phyloP scores from a whole-genome alignment of 2,329 filamentous ascomycete species.

The Aspergillus pseudoterreus region DNA sequence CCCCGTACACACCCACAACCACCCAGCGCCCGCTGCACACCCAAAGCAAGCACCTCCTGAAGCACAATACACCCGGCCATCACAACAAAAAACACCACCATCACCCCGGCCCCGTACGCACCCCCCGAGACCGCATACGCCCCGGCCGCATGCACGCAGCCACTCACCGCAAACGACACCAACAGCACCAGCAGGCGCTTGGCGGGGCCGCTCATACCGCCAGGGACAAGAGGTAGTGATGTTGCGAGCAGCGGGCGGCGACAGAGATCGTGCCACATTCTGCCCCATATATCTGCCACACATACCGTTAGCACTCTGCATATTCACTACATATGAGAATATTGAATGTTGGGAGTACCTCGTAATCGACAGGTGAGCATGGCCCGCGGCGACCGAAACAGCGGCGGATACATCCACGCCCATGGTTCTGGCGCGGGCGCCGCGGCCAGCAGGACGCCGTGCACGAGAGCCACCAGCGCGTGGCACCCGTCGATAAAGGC shows the following conservation, averaged over 20 bases:
- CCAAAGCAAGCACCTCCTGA: constrained; percentile 8
- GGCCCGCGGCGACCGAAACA: constrained; percentile 11
- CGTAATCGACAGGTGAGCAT: constrained; percentile 9
- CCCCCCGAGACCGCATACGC: constrained; percentile 12
- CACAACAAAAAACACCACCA: constrained; percentile 14
- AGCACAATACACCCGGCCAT: constrained; percentile 9
- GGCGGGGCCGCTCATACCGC: too few species aligned
- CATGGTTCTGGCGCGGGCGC: constrained; percentile 10
- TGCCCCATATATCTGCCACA: constrained; percentile 15
- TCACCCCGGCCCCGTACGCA: constrained; percentile 5
- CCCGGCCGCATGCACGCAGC: constrained; percentile 9
- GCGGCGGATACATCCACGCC: constrained; percentile 12
- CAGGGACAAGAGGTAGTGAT: constrained; percentile 6
- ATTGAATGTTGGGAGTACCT: constrained; percentile 1
- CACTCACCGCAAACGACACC: constrained; percentile 13
- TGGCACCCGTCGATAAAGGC: constrained; percentile 14
- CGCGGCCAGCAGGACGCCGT: constrained; percentile 1
- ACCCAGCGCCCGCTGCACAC: not conserved
- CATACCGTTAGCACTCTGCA: too few species aligned
- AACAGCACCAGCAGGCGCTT: not conserved
- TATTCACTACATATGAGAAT: too few species aligned
- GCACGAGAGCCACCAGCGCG: not conserved
- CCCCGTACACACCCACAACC: not conserved
- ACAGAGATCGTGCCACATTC: constrained; percentile 17
- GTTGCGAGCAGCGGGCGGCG: constrained; percentile 11